Conservation (phyloP, 371 early-diverging fungal species). For the Mortierella sp. region DNA sequence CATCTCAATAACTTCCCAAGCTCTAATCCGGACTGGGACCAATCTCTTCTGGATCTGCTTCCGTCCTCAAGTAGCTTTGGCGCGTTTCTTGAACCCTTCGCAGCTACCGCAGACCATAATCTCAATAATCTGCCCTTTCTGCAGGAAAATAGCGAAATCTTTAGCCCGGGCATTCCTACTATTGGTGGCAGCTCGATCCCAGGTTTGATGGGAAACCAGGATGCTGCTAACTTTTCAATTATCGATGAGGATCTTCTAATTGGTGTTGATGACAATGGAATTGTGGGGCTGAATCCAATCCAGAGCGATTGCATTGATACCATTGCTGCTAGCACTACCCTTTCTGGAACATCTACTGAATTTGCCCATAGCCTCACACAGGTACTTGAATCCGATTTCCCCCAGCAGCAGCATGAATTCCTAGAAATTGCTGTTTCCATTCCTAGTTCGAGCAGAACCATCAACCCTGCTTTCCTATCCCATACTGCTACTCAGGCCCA, state of each 20-base stretch:
- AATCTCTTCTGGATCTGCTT: not conserved
- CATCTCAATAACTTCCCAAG: not conserved
- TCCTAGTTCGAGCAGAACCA: too few relatives aligned
- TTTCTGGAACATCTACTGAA: too few relatives aligned
- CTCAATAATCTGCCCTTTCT: not conserved
- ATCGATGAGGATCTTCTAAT: not conserved
- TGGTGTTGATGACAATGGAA: not conserved
- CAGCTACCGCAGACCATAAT: not conserved
- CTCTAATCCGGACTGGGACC: not conserved
- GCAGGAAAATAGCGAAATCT: not conserved
- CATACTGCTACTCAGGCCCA: too few relatives aligned
- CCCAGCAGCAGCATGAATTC: too few relatives aligned
- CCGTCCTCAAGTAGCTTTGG: not conserved
- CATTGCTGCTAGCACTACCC: too few relatives aligned
- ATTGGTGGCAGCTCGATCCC: not conserved
- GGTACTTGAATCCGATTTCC: too few relatives aligned
- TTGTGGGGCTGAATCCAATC: too few relatives aligned
- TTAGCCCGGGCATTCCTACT: not conserved
- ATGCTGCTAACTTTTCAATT: not conserved
- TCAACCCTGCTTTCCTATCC: too few relatives aligned
- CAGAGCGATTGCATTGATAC: too few relatives aligned
- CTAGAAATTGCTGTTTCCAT: too few relatives aligned
- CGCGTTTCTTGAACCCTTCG: not conserved
- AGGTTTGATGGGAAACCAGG: not conserved
- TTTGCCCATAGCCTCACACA: too few relatives aligned